Percentiles rank a stretch among this genome's conserved stretches.
These are phyloP conservation scores for Xylariaceae sp. DNA, from an alignment of 2,329 filamentous ascomycete genomes.

Conservation along the genomic window DNA sequence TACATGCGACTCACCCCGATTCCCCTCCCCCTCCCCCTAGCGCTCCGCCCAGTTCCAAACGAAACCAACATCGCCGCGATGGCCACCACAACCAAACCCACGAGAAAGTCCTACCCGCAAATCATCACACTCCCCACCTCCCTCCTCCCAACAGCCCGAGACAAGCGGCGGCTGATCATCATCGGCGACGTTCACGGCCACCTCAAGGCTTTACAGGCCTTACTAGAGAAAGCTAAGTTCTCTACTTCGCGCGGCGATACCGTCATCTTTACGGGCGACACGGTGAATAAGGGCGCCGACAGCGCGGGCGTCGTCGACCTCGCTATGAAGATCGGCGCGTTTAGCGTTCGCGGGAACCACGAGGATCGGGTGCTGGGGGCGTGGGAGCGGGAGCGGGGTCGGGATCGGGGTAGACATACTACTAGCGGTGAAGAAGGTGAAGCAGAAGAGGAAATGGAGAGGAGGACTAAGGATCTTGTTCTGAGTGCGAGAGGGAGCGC, in stretches of 20 bases:
- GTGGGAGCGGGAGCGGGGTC: conserved; percentile 50
- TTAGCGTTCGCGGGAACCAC: conserved; percentile 88
- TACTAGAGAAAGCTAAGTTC: conserved; percentile 68
- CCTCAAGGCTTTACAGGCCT: conserved; percentile 66
- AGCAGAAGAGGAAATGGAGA: conserved; percentile 37
- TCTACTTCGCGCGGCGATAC: conserved; percentile 72
- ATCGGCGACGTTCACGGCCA: conserved; percentile 95
- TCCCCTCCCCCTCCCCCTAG: neutral
- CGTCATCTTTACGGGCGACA: conserved; percentile 77
- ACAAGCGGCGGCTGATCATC: conserved; percentile 71
- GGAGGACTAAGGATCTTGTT: neutral
- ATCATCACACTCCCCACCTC: conserved; percentile 36
- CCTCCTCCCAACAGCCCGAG: conserved; percentile 42
- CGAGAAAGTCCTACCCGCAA: conserved; percentile 28
- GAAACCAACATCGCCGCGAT: neutral
- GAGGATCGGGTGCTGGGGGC: conserved; percentile 84
- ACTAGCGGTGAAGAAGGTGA: conserved; percentile 19
- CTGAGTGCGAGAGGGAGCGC: neutral
- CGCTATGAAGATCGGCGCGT: conserved; percentile 75
- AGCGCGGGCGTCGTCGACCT: conserved; percentile 78
- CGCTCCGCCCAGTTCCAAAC: neutral
- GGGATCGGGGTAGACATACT: too few relatives aligned
- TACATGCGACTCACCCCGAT: conserved; percentile 7
- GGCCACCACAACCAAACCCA: neutral
- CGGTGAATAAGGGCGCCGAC: conserved; percentile 87